Conservation (phyloP, 2,329 filamentous ascomycete species). For the Trichoderma aggressivum region DNA sequence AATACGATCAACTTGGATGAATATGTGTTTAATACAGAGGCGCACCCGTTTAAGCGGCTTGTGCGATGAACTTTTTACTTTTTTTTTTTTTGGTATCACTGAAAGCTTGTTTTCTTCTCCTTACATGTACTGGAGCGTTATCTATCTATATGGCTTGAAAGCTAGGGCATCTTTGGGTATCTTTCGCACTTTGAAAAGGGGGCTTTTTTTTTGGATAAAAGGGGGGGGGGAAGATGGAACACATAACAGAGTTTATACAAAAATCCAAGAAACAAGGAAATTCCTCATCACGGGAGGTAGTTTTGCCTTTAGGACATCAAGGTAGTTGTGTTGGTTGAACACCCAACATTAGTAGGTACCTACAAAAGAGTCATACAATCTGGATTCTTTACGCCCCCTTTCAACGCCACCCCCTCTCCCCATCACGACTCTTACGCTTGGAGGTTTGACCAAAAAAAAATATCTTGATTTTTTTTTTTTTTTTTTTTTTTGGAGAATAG, state of each 20-base stretch:
- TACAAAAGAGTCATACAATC: too few species aligned
- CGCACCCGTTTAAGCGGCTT: conserved; percentile 42
- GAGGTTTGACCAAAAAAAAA: background rate
- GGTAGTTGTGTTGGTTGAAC: background rate
- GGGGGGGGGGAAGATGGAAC: background rate
- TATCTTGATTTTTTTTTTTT: background rate
- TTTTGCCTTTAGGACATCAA: background rate
- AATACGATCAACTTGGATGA: conserved; percentile 63
- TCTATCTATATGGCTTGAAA: background rate
- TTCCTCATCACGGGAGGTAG: background rate
- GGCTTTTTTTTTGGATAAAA: background rate
- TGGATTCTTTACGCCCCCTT: background rate
- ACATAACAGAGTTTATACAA: background rate
- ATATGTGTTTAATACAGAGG: conserved; percentile 60
- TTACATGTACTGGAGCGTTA: background rate
- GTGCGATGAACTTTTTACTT: conserved; percentile 42
- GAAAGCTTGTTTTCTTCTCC: background rate
- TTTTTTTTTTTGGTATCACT: background rate
- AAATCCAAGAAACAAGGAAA: background rate
- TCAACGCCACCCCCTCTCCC: background rate
- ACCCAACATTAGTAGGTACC: too few species aligned
- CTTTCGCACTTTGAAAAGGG: background rate
- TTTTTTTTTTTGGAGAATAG: background rate
- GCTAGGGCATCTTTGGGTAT: background rate
- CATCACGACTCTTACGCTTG: background rate